Percentiles rank a stretch among this genome's conserved stretches.
These are phyloP conservation scores for Pisolithus orientalis DNA, from an alignment of 768 basidiomycete species.

Conservation along the genomic window DNA sequence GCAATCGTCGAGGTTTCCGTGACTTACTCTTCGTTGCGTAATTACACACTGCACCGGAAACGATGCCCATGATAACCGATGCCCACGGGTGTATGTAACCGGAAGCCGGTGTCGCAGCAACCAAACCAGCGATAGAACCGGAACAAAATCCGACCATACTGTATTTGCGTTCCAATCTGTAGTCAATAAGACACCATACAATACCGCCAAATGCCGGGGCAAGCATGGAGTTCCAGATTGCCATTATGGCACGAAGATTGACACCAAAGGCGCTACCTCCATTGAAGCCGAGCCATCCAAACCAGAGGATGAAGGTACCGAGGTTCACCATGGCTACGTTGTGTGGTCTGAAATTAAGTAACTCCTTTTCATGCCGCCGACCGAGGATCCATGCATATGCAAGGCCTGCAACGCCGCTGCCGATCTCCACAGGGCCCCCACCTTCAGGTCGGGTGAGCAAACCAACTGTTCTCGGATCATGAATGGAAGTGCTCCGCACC, in stretches of 20 bases:
- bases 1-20: background rate
- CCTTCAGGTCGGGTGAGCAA: slow-evolving; percentile 33
- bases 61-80: slow-evolving; percentile 66
- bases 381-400: slow-evolving; percentile 87
- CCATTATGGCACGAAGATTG: slow-evolving; percentile 79
- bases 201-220: slow-evolving; percentile 82
- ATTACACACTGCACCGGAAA: slow-evolving; percentile 71
- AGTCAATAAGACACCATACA: slow-evolving; percentile 80
- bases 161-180: slow-evolving; percentile 71
- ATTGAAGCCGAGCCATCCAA: slow-evolving; percentile 89
- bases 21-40: slow-evolving; percentile 73
- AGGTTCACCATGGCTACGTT: slow-evolving; percentile 79
- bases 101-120: slow-evolving; percentile 83
- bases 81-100: slow-evolving; percentile 78
- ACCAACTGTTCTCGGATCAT: background rate
- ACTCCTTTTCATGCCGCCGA: slow-evolving; percentile 63
- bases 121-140: slow-evolving; percentile 83
- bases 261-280: slow-evolving; percentile 86
- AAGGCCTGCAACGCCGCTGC: slow-evolving; percentile 77
- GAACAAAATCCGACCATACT: slow-evolving; percentile 89
- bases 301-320: slow-evolving; percentile 83
- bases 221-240: slow-evolving; percentile 86
- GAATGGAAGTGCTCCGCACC: slow-evolving; percentile 36
- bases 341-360: slow-evolving; percentile 80
- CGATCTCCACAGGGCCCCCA: slow-evolving; percentile 85